Percentiles rank a stretch among this genome's conserved stretches.
These are phyloP conservation scores for Dentipellis sp. DNA, from an alignment of 768 basidiomycete species.

Conservation along the genomic window DNA sequence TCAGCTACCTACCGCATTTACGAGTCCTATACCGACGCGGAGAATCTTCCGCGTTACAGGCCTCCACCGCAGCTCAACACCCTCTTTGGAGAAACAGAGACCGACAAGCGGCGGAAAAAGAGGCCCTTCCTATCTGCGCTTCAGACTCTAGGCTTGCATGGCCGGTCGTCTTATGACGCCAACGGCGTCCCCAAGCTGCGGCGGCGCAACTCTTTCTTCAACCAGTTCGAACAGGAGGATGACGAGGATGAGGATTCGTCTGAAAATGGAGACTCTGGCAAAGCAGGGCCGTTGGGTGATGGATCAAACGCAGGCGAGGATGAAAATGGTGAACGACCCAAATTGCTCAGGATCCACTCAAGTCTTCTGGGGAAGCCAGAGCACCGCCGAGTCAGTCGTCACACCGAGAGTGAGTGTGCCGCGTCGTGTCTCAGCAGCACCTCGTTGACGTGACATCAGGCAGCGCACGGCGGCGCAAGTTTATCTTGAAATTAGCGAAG, in stretches of 20 bases:
- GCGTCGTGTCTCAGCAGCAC: not conserved
- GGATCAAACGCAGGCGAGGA: too few species aligned
- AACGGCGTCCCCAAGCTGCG: not conserved
- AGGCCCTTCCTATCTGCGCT: not conserved
- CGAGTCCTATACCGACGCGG: too few species aligned
- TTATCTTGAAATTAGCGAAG: slow-evolving; percentile 79
- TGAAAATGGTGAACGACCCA: too few species aligned
- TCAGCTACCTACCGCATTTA: too few species aligned
- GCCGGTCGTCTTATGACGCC: not conserved
- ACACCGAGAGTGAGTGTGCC: not conserved
- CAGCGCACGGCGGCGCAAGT: slow-evolving; percentile 36
- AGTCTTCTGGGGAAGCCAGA: not conserved
- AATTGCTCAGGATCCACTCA: not conserved
- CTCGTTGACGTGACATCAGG: not conserved
- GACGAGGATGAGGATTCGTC: not conserved
- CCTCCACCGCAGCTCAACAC: not conserved
- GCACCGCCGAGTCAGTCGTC: not conserved
- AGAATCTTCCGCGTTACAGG: too few species aligned
- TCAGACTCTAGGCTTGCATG: not conserved
- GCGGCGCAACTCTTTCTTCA: not conserved
- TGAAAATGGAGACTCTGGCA: too few species aligned
- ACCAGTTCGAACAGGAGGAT: not conserved
- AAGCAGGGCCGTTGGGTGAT: too few species aligned
- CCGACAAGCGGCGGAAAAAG: not conserved
- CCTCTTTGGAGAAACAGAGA: not conserved